Base-by-base conservation (phyloP, 371 early-diverging fungal genomes). In the Catenaria anguillulae region DNA sequence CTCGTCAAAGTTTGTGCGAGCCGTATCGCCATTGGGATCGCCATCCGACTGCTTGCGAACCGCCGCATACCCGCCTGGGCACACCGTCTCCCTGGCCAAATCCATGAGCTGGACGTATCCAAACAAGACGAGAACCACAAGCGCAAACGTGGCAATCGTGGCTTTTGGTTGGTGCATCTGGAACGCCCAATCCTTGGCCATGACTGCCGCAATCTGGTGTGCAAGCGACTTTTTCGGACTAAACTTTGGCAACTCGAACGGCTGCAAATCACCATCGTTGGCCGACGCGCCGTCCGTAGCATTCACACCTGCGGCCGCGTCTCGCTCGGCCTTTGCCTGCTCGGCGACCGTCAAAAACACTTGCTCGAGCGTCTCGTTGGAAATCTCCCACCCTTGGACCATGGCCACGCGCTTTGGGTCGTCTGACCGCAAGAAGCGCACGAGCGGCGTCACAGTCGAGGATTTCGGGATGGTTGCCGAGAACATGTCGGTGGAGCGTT, bases 351-450 rank as follows among this genome's bases (percentile, higher is more conserved):
- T 56, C 5, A 56, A 26, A 40, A 56, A 56, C 35, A 56, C 56
- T 56, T 56, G 56, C 40, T 56, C 56, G 4, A 56, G 34, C 19
- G 56, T n/a, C 36, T 21, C 10, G 26, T 56, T 56, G 23, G 19
- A 13, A 24, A 56, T 33, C 4, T 40, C 29, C 26, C 23, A 56
- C 56, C 31, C 56, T 19, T 12, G 23, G 24, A 56, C 1, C 24
- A 56, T 12, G 23, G 56, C 35, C 2, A 40, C 36, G 56, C 40
- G 56, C n/a, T 23, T 24, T n/a, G 56, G 12, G 56, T 40, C 56
- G n/a, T 56, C 24, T 10, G 56, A 56, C 34, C 31, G 56, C 56
- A 56, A n/a, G 26, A 24, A 56, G 8, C 24, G 35, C 23, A 56
- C 24, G n/a, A 56, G 26, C 34, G 56, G 56, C 34, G 23, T 33